These are phyloP conservation scores for Hortiboletus rubellus DNA, from an alignment of 1,284 basidiomycete species.

Conservation along the genomic window DNA sequence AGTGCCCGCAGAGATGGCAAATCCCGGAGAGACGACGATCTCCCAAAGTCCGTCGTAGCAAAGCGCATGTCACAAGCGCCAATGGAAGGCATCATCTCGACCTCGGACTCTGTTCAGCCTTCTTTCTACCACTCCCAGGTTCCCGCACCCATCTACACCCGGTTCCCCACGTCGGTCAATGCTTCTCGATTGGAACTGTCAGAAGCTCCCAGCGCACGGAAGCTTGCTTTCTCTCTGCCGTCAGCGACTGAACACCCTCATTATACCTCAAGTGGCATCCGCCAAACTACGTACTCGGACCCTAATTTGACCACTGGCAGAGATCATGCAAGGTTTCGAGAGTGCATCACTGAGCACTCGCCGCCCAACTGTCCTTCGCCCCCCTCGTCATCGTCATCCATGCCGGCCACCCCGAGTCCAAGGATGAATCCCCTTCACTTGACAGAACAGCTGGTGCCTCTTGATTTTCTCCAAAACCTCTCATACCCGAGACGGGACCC, in stretches of 20 bases:
- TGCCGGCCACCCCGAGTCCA: slow-evolving; percentile 36
- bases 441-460: slow-evolving; percentile 51
- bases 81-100: slow-evolving; percentile 32
- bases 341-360: slow-evolving; percentile 10
- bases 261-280: slow-evolving; percentile 21
- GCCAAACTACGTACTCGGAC: slow-evolving; percentile 37
- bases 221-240: slow-evolving; percentile 34
- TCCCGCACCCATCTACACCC: slow-evolving; percentile 27
- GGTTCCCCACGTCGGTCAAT: slow-evolving; percentile 36
- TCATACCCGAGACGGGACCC: slow-evolving; percentile 55
- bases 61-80: slow-evolving; percentile 37
- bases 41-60: slow-evolving; percentile 37
- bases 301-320: slow-evolving; percentile 26
- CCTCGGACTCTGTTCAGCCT: slow-evolving; percentile 22
- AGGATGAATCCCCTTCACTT: slow-evolving; percentile 27
- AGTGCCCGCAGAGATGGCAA: slow-evolving; percentile 68
- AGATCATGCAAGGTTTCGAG: slow-evolving; percentile 25
- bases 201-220: slow-evolving; percentile 24
- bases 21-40: slow-evolving; percentile 54
- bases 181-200: slow-evolving; percentile 27
- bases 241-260: slow-evolving; percentile 29
- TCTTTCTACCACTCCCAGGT: slow-evolving; percentile 30
- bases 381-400: slow-evolving; percentile 31
- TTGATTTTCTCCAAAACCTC: slow-evolving; percentile 57
- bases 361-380: slow-evolving; percentile 29